Evolutionary conservation across 2,329 filamentous ascomycete species (phyloP).

Genomic region (Trichoderma sp.): DNA sequence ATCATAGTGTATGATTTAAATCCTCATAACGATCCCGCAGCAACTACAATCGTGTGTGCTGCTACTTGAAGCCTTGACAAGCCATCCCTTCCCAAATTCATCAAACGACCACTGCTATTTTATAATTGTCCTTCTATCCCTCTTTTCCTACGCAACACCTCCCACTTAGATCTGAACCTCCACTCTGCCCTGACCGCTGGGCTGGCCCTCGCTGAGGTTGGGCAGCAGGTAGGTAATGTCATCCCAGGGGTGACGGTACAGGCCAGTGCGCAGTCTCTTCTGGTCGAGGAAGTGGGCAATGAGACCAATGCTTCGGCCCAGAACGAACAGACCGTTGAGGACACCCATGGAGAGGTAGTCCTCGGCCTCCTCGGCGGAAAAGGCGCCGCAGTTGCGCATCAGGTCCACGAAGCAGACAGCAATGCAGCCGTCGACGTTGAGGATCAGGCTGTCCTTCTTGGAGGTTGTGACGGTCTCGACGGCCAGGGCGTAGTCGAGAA

Average conservation of each 20-base stretch:
- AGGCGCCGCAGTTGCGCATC: conserved; percentile 95
- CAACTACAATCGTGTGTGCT: conserved; percentile 44
- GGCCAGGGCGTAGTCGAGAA: conserved; percentile 97
- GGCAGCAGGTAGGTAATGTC: conserved; percentile 95
- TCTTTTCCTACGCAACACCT: conserved; percentile 31
- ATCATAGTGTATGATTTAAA: conserved; percentile 39
- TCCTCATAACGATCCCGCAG: conserved; percentile 34
- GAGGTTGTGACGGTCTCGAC: conserved; percentile 98
- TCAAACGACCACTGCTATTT: conserved; percentile 38
- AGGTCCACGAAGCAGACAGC: conserved; percentile 99
- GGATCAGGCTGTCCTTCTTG: conserved; percentile 99
- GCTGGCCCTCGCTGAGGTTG: conserved; percentile 69
- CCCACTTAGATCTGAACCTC: conserved; percentile 74
- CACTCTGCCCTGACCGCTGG: conserved; percentile 81
- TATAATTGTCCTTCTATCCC: conserved; percentile 36
- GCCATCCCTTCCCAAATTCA: conserved; percentile 36
- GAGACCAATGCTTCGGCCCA: conserved; percentile 94
- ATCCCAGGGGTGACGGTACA: conserved; percentile 99
- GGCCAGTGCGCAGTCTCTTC: conserved; percentile 96
- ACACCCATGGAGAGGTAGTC: conserved; percentile 99
- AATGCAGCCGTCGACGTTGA: conserved; percentile 98
- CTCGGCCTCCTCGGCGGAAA: conserved; percentile 93
- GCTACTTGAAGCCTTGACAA: conserved; percentile 43
- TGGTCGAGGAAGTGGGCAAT: conserved; percentile 99
- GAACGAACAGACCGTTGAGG: conserved; percentile 97